phyloP scores from a whole-genome alignment of 2,329 filamentous ascomycete genomes.

The Fusarium sp. region DNA sequence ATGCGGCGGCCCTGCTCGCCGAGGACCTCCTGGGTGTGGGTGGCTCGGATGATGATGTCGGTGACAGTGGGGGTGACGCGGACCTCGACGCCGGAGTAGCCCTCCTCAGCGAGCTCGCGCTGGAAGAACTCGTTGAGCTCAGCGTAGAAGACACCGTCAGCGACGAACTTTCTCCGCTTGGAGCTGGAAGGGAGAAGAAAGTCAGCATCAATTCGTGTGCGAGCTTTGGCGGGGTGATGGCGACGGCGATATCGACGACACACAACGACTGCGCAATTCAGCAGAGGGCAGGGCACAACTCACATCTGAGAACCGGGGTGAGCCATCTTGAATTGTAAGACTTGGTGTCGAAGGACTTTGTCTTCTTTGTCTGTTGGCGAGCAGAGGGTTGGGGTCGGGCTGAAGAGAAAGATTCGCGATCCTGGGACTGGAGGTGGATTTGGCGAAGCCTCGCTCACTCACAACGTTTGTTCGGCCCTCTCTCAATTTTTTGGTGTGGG shows the following conservation, averaged over 20 bases:
- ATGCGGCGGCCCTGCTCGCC: conserved; percentile 99
- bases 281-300: conserved; percentile 49
- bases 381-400: conserved; percentile 51
- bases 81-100: conserved; percentile 99
- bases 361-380: conserved; percentile 47
- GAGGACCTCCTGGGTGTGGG: conserved; percentile 99
- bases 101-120: conserved; percentile 99
- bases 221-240: conserved; percentile 23
- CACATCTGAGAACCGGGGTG: conserved; percentile 72
- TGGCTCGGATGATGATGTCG: conserved; percentile 99
- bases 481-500: conserved; percentile 49
- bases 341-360: conserved; percentile 45
- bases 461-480: conserved; percentile 26
- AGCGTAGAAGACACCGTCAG: conserved; percentile 99
- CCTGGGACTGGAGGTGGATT: conserved; percentile 44
- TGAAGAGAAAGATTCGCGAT: conserved; percentile 48
- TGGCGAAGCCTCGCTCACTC: conserved; percentile 41
- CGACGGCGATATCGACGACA: conserved; percentile 3
- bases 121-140: conserved; percentile 99
- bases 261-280: background rate
- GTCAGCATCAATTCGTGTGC: conserved; percentile 32
- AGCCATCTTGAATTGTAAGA: conserved; percentile 65
- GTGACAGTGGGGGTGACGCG: conserved; percentile 99
- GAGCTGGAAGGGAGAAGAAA: conserved; percentile 66
- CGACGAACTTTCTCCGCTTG: conserved; percentile 95